Percentiles rank a stretch among this genome's conserved stretches.
phyloP scores from a whole-genome alignment of 768 basidiomycete genomes.

The Russula ochroleuca region DNA sequence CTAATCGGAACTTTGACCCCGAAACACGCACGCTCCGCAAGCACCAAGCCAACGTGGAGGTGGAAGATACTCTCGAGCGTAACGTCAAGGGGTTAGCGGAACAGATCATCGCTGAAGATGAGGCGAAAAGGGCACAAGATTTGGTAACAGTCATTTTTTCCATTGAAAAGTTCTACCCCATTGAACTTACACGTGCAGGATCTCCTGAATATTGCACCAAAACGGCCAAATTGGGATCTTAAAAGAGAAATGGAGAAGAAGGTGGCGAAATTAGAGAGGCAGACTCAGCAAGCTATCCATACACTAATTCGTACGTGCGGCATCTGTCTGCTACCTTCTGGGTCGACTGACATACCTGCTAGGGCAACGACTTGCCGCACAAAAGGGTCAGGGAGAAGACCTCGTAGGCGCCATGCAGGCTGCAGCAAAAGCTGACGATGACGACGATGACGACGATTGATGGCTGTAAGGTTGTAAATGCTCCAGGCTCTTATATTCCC shows the following conservation, averaged over 20 bases:
- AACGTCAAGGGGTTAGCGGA: constrained; percentile 81
- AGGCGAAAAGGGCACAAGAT: constrained; percentile 78
- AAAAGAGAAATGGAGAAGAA: constrained; percentile 93
- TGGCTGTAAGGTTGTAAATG: neutral
- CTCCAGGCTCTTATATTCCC: constrained; percentile 9
- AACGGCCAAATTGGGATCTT: constrained; percentile 94
- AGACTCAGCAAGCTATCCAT: constrained; percentile 89
- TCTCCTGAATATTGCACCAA: constrained; percentile 95
- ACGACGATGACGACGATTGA: constrained; percentile 65
- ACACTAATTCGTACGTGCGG: constrained; percentile 78
- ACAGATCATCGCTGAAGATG: constrained; percentile 81
- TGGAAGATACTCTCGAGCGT: constrained; percentile 85
- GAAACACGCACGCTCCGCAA: constrained; percentile 75
- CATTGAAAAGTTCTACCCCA: constrained; percentile 1
- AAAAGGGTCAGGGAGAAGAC: constrained; percentile 77
- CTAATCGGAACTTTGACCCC: constrained; percentile 86
- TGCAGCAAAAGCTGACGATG: constrained; percentile 52
- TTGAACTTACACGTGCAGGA: constrained; percentile 49
- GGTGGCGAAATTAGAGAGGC: constrained; percentile 80
- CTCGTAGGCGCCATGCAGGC: constrained; percentile 81
- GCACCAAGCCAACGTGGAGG: constrained; percentile 52
- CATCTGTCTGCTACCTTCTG: neutral
- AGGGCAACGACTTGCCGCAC: constrained; percentile 78
- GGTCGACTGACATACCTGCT: neutral
- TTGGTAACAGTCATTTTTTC: constrained; percentile 50